Conservation (phyloP, 164 flowering plant species). For the Aristolochia californica region DNA sequence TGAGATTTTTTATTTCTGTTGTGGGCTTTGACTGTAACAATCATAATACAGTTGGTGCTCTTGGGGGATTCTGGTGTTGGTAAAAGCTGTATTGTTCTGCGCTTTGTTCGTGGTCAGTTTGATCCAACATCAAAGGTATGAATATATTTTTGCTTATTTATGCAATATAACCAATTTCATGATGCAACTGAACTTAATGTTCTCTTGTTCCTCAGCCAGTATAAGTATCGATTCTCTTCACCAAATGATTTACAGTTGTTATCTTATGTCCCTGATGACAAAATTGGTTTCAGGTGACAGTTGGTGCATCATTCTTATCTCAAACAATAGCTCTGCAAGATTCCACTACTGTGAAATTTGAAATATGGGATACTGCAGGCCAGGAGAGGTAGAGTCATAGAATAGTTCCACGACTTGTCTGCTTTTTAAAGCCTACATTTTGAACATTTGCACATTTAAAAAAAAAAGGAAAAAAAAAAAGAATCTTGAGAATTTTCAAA, state of each 20-base stretch:
- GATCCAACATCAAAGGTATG: conserved; percentile 95
- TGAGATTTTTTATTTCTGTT: background rate
- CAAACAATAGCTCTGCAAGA: conserved; percentile 97
- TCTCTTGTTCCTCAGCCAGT: background rate
- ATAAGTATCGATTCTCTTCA: background rate
- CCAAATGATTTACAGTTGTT: background rate
- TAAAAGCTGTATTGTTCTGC: conserved; percentile 97
- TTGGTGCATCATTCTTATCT: conserved; percentile 97
- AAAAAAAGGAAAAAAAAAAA: too few relatives aligned
- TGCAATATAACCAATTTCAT: background rate
- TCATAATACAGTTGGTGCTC: conserved; percentile 59
- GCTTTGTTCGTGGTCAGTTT: conserved; percentile 99
- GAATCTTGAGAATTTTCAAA: too few relatives aligned
- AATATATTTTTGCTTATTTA: background rate
- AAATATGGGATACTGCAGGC: conserved; percentile 99
- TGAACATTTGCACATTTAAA: too few relatives aligned
- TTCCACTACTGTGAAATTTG: conserved; percentile 95
- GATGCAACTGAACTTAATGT: too few relatives aligned
- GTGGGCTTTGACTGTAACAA: background rate
- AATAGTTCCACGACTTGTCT: too few relatives aligned
- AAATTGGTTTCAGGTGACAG: conserved; percentile 66
- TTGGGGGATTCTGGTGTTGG: conserved; percentile 99
- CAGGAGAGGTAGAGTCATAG: conserved; percentile 82
- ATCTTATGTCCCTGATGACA: too few relatives aligned
- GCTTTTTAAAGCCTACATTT: too few relatives aligned